These are phyloP conservation scores for Funneliformis geosporum DNA, from an alignment of 192 early-diverging fungal genomes.

Conservation along the genomic window DNA sequence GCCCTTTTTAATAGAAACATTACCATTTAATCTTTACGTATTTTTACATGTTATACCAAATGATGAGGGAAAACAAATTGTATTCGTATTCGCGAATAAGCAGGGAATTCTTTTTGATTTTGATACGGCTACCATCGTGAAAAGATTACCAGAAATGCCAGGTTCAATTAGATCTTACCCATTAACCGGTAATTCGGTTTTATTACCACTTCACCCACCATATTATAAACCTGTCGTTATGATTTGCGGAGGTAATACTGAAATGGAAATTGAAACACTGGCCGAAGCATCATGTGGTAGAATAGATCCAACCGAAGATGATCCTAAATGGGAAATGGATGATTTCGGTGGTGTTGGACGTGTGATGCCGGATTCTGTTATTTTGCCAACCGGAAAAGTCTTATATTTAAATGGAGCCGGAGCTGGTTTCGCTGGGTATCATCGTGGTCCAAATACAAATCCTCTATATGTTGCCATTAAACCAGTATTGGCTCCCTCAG, in stretches of 20 bases:
- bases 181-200: constrained; percentile 53
- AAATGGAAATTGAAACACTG: constrained; percentile 23
- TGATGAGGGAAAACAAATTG: constrained; percentile 33
- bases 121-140: constrained; percentile 40
- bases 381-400: constrained; percentile 54
- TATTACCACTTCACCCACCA: constrained; percentile 56
- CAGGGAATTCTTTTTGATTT: constrained; percentile 54
- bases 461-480: constrained; percentile 26
- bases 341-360: constrained; percentile 44
- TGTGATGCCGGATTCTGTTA: constrained; percentile 56
- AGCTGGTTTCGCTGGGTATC: constrained; percentile 56
- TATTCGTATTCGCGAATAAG: constrained; percentile 54
- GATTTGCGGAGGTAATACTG: constrained; percentile 63
- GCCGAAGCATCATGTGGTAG: constrained; percentile 52
- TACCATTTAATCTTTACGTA: constrained; percentile 57
- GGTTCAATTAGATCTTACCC: constrained; percentile 58
- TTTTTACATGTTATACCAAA: constrained; percentile 52
- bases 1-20: constrained; percentile 49
- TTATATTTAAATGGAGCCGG: constrained; percentile 62
- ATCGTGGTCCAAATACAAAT: constrained; percentile 9
- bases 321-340: constrained; percentile 57
- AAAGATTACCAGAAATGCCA: constrained; percentile 46
- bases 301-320: constrained; percentile 44
- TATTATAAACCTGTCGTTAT: constrained; percentile 60
- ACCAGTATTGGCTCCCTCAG: constrained; percentile 51